Percentiles rank a stretch among this genome's conserved stretches.
These are phyloP conservation scores for Sanghuangporus sanghuang DNA, from an alignment of 1,284 basidiomycete species.

Conservation along the genomic window DNA sequence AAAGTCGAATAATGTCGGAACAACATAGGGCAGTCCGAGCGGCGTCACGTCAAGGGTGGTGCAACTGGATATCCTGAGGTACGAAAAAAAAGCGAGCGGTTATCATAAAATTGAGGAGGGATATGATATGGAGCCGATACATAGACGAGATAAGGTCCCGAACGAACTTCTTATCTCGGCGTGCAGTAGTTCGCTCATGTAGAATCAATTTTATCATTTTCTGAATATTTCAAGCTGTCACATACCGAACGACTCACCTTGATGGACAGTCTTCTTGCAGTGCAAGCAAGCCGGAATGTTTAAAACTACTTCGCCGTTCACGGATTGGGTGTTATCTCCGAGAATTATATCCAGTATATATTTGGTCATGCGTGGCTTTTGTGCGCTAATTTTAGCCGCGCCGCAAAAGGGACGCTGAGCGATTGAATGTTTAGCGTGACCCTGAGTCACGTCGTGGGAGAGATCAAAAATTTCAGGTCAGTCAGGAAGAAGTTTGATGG, in stretches of 20 bases:
- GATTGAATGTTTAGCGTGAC: neutral
- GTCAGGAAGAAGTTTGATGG: neutral
- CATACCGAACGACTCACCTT: neutral
- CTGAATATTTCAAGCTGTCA: neutral
- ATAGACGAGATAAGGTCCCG: neutral
- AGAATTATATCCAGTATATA: neutral
- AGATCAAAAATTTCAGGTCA: neutral
- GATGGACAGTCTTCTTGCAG: too few species aligned
- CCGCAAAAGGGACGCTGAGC: too few species aligned
- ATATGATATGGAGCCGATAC: neutral
- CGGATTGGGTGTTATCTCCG: neutral
- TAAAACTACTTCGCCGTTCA: neutral
- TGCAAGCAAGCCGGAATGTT: neutral
- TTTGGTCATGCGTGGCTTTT: neutral
- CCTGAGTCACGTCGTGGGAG: neutral
- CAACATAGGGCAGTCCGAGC: neutral
- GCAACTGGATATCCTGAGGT: neutral
- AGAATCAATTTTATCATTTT: neutral
- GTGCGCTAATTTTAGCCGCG: neutral
- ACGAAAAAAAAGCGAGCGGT: neutral
- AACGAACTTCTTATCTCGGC: neutral
- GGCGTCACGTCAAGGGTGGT: neutral
- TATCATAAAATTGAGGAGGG: neutral
- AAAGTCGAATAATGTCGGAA: too few species aligned
- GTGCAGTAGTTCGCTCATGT: neutral